Evolutionary conservation across 1,284 basidiomycete genomes (phyloP).

Genomic region (Laetiporus sulphureus): DNA sequence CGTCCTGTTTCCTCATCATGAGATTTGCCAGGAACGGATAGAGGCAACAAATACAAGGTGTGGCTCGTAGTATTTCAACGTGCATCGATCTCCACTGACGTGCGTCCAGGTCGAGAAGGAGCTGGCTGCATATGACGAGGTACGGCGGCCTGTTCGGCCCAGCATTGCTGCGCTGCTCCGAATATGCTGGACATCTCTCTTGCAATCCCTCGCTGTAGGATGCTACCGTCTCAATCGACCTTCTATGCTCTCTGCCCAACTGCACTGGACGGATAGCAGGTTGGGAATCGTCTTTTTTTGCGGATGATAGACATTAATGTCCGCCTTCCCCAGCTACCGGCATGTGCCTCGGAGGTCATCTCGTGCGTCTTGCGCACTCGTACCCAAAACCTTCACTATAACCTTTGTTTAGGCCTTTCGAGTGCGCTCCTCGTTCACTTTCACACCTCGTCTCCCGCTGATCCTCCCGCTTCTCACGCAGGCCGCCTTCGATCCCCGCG

Average conservation of each 20-base stretch:
- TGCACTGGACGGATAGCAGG: slow-evolving; percentile 88
- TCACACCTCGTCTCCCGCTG: too few relatives aligned
- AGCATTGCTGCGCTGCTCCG: background rate
- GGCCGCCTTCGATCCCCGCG: slow-evolving; percentile 81
- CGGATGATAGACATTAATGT: background rate
- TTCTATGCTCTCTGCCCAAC: slow-evolving; percentile 65
- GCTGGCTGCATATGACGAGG: slow-evolving; percentile 80
- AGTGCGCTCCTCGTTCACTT: too few relatives aligned
- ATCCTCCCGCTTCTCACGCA: slow-evolving; percentile 23
- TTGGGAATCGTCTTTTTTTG: slow-evolving; percentile 25
- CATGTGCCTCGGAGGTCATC: slow-evolving; percentile 82
- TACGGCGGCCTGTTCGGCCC: slow-evolving; percentile 26
- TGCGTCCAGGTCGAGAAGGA: slow-evolving; percentile 73
- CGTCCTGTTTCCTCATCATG: background rate
- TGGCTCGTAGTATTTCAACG: background rate
- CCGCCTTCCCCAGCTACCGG: slow-evolving; percentile 70
- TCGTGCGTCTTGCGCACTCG: slow-evolving; percentile 39
- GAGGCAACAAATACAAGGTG: slow-evolving; percentile 87
- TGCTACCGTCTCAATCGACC: slow-evolving; percentile 67
- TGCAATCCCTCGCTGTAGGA: slow-evolving; percentile 41
- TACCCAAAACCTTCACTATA: too few relatives aligned
- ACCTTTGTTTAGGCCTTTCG: too few relatives aligned
- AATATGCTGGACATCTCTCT: background rate
- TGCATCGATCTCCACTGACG: slow-evolving; percentile 1
- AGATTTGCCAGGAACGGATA: slow-evolving; percentile 55